Evolutionary conservation across 352 stramenopile species (phyloP), one percentile per base, ranked within the genome.

Genomic region (Pythium phragmitis): DNA sequence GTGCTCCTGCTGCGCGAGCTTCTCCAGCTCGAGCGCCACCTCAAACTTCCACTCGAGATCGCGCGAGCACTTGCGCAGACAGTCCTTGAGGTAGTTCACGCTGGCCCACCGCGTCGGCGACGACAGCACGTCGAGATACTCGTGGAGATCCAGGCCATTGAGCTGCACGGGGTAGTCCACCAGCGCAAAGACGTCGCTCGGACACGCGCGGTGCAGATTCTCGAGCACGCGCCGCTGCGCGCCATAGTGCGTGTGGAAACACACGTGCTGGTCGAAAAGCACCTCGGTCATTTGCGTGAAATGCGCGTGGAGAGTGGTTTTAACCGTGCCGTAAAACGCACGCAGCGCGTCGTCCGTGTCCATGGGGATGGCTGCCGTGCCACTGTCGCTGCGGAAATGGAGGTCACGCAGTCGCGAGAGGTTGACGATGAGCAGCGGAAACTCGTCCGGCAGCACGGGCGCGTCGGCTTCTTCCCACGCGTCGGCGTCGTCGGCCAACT

Each of bases 31-130:
- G 0, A 62, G 60, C 7, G 79, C 72, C 6, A 95, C 76, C 34
- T 90, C 79, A 37, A 71, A 76, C 46, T 95, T 95, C 87, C 87
- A 95, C 52, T 80, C 80, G 55, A 94, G 72, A 63, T 93, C 87
- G 6, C 87, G 76, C 16, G 83, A 93, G 39, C 85, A 91, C 16
- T 76, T 76, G 13, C 80, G 72, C 54, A 95, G 57, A 66, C 78
- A 91, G 54, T 92, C 80, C 45, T 91, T 91, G 33, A 95, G 72
- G 58, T 91, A 91, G 33, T 92, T 85, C 37, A 95, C 70, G 69
- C 87, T 95, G 11, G 79, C 80, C 85, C 85, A 95, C 34, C 77
- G 82, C 30, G 87, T 91, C 19, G 76, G 74, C 5, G 55, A 75
- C 13, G 79, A 78, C 21, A 95, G 59, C 2, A 76, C 68, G 39